These are phyloP conservation scores for Diospyros lotus DNA, from an alignment of 148 eudicot genomes.

Conservation along the genomic window DNA sequence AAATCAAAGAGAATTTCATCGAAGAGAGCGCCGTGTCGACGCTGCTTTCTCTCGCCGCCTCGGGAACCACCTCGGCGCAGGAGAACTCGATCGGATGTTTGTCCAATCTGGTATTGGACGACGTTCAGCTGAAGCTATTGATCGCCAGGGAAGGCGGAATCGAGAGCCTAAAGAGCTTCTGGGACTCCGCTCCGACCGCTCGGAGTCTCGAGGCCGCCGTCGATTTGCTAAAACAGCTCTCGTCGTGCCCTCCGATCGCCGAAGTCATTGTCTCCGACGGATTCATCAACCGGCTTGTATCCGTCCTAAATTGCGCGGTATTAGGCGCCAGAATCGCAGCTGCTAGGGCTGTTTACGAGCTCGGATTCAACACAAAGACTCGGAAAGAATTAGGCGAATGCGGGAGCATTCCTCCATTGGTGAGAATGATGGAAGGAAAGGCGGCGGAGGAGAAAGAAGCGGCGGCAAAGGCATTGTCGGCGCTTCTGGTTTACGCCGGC, in stretches of 20 bases:
- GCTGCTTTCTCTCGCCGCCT: constrained; percentile 38
- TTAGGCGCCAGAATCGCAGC: constrained; percentile 63
- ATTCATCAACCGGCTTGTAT: constrained; percentile 38
- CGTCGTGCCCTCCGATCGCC: constrained; percentile 42
- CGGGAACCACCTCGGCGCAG: constrained; percentile 64
- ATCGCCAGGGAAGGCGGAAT: constrained; percentile 68
- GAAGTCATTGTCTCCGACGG: constrained; percentile 50
- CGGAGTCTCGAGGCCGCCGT: constrained; percentile 54
- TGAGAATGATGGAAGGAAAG: constrained; percentile 74
- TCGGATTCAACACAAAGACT: constrained; percentile 49
- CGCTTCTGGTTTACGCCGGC: constrained; percentile 40
- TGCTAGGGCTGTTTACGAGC: constrained; percentile 50
- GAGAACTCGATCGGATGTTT: constrained; percentile 80
- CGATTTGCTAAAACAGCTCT: constrained; percentile 44
- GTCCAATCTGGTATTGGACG: constrained; percentile 47
- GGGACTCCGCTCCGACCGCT: constrained; percentile 53
- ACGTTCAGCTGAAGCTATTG: constrained; percentile 57
- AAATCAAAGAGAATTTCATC: constrained; percentile 59
- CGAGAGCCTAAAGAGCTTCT: constrained; percentile 54
- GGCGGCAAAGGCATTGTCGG: constrained; percentile 58
- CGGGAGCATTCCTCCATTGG: constrained; percentile 58
- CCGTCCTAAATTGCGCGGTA: constrained; percentile 59
- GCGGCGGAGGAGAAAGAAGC: constrained; percentile 72
- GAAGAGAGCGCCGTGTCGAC: constrained; percentile 68
- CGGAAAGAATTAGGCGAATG: constrained; percentile 72